Conservation (phyloP, 345 rosid species). For the Cochlearia excelsa region DNA sequence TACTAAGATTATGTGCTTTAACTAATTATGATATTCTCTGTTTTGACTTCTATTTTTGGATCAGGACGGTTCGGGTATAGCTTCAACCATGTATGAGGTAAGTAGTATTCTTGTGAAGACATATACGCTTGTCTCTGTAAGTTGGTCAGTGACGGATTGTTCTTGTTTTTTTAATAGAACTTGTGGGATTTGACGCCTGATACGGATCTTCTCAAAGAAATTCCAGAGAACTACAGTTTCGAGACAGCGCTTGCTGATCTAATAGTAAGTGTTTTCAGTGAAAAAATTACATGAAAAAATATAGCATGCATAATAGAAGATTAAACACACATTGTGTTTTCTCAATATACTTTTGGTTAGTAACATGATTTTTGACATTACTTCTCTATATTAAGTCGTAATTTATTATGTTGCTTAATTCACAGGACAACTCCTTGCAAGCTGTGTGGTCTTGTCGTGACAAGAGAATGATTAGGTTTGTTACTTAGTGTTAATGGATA, state of each 20-base stretch:
- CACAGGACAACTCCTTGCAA: conserved; percentile 77
- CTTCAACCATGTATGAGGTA: conserved; percentile 47
- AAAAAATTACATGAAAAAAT: no score
- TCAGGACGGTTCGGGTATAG: conserved; percentile 53
- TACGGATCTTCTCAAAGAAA: conserved; percentile 49
- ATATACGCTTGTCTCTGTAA: conserved; percentile 5
- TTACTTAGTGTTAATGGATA: neutral
- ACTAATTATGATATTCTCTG: neutral
- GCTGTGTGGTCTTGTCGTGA: conserved; percentile 58
- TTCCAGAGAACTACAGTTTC: conserved; percentile 61
- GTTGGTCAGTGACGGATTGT: neutral
- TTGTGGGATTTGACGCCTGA: conserved; percentile 87
- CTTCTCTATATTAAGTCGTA: neutral
- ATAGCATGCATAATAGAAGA: no score
- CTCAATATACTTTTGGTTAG: no score
- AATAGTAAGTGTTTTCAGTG: conserved; percentile 43
- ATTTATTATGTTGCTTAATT: conserved; percentile 1
- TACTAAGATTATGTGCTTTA: no score
- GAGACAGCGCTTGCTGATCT: conserved; percentile 81
- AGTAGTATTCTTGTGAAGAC: conserved; percentile 4
- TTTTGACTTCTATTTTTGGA: neutral
- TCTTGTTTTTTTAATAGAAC: conserved; percentile 40
- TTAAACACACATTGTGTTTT: no score
- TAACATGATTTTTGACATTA: neutral
- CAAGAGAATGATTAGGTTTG: conserved; percentile 57